These are phyloP conservation scores for Hypholoma sublateritium DNA, from an alignment of 768 basidiomycete genomes.

Conservation along the genomic window DNA sequence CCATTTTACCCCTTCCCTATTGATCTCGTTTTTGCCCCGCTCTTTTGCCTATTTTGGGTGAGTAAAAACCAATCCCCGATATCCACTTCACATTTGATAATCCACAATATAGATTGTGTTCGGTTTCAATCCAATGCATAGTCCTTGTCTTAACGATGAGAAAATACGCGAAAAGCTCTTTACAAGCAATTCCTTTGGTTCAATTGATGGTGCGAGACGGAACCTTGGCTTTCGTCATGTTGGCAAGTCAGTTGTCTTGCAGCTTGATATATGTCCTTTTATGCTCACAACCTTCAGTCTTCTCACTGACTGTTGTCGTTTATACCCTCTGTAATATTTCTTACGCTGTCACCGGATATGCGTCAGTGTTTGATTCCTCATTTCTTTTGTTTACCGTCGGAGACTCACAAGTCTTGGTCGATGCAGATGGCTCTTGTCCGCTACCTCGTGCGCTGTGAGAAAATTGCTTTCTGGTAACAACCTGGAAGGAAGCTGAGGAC, in stretches of 20 bases:
- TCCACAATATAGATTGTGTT: slow-evolving; percentile 14
- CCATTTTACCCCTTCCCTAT: slow-evolving; percentile 11
- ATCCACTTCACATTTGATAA: background rate
- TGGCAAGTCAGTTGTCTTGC: slow-evolving; percentile 15
- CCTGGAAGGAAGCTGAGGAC: too few relatives aligned
- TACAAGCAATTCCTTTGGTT: slow-evolving; percentile 22
- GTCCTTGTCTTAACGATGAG: slow-evolving; percentile 18
- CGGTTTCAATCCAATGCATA: slow-evolving; percentile 18
- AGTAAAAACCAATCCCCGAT: background rate
- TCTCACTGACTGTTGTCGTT: slow-evolving; percentile 16
- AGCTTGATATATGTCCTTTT: background rate
- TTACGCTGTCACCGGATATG: slow-evolving; percentile 20
- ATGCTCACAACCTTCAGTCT: slow-evolving; percentile 11
- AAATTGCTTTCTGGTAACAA: too few relatives aligned
- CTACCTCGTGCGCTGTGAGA: slow-evolving; percentile 19
- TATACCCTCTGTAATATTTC: slow-evolving; percentile 15
- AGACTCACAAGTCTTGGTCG: background rate
- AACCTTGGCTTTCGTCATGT: slow-evolving; percentile 19
- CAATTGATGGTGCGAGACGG: slow-evolving; percentile 25
- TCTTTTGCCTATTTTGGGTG: slow-evolving; percentile 26
- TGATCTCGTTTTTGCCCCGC: slow-evolving; percentile 16
- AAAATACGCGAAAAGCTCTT: slow-evolving; percentile 18
- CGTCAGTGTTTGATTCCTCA: slow-evolving; percentile 15
- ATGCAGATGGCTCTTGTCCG: slow-evolving; percentile 23
- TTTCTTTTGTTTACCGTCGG: background rate